These are phyloP conservation scores for Elaeis oleifera DNA, from an alignment of 202 grass and related monocot genomes.

Conservation along the genomic window DNA sequence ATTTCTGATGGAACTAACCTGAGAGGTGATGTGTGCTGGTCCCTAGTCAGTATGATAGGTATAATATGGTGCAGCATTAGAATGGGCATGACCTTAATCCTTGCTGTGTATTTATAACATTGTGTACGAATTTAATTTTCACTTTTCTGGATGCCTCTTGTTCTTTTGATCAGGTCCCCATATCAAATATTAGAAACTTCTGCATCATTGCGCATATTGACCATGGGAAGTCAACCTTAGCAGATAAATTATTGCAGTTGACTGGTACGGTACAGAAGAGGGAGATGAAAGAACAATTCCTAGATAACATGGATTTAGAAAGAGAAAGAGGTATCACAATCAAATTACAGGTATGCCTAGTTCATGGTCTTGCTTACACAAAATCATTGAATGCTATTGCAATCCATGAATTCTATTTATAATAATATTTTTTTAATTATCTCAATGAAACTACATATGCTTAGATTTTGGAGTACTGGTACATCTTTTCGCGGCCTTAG, in stretches of 20 bases:
- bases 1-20: too few relatives aligned
- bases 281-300: constrained; percentile 97
- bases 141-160: not conserved
- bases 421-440: too few relatives aligned
- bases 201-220: constrained; percentile 95
- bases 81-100: not conserved
- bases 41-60: too few relatives aligned
- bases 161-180: constrained; percentile 48
- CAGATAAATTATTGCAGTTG: constrained; percentile 84
- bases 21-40: too few relatives aligned
- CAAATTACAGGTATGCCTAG: constrained; percentile 65
- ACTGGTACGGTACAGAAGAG: constrained; percentile 85
- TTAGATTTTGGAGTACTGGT: too few relatives aligned
- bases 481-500: too few relatives aligned
- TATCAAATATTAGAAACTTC: constrained; percentile 98
- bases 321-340: constrained; percentile 99
- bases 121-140: not conserved
- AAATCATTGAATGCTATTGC: too few relatives aligned
- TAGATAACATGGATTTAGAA: constrained; percentile 98
- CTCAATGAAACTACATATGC: too few relatives aligned
- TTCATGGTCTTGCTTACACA: not conserved
- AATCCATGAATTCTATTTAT: too few relatives aligned
- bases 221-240: constrained; percentile 96
- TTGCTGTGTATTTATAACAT: not conserved
- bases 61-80: not conserved